Percentiles rank a stretch among this genome's conserved stretches.
Evolutionary conservation across 768 basidiomycete species (phyloP).

Genomic region (Cystofilobasidium macerans): DNA sequence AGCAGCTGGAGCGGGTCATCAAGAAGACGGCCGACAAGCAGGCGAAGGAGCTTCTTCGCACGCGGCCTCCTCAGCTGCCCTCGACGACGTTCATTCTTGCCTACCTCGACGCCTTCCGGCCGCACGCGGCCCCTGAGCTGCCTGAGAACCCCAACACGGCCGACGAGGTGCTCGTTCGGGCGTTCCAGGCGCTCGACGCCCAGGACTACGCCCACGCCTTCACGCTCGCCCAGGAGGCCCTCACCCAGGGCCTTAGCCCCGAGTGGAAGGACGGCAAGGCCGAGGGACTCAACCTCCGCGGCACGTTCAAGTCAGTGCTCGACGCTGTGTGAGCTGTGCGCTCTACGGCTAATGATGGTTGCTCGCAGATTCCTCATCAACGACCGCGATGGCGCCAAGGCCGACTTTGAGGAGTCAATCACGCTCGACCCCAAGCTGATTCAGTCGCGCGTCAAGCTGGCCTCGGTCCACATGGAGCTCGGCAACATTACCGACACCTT

Average conservation of each 20-base stretch:
- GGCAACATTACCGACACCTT: slow-evolving; percentile 70
- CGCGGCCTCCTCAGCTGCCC: slow-evolving; percentile 70
- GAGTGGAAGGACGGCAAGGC: slow-evolving; percentile 53
- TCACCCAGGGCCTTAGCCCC: slow-evolving; percentile 75
- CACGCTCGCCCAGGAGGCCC: slow-evolving; percentile 66
- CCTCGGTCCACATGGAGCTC: slow-evolving; percentile 94
- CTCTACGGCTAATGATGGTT: not conserved
- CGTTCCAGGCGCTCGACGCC: slow-evolving; percentile 71
- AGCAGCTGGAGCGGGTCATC: slow-evolving; percentile 81
- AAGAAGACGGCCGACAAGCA: slow-evolving; percentile 66
- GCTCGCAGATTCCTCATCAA: slow-evolving; percentile 67
- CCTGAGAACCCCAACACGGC: slow-evolving; percentile 67
- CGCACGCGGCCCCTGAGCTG: slow-evolving; percentile 56
- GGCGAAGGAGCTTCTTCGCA: slow-evolving; percentile 58
- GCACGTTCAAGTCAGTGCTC: slow-evolving; percentile 75
- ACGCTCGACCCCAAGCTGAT: slow-evolving; percentile 55
- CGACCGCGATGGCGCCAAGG: slow-evolving; percentile 69
- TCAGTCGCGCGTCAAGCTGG: slow-evolving; percentile 90
- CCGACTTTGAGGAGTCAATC: slow-evolving; percentile 67
- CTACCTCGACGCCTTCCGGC: slow-evolving; percentile 93
- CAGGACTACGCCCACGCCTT: slow-evolving; percentile 73
- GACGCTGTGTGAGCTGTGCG: not conserved
- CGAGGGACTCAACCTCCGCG: slow-evolving; percentile 81
- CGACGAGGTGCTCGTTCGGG: slow-evolving; percentile 69
- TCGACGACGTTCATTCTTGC: slow-evolving; percentile 85